Base-by-base conservation (phyloP, 805 yeast genomes). In the Debaryomyces prosopidis region DNA sequence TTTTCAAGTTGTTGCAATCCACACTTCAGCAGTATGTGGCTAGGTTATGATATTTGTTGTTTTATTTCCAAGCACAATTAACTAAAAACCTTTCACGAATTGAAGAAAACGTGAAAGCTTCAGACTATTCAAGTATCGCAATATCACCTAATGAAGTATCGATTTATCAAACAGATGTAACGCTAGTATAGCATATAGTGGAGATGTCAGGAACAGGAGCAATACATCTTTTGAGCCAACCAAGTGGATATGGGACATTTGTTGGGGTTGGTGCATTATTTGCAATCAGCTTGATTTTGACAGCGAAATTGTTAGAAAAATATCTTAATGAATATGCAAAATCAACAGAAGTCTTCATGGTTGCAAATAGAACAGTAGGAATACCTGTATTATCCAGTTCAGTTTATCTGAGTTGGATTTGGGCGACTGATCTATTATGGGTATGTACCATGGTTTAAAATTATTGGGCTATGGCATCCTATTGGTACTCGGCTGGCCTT, bases 191-290 rank as follows among this genome's bases (percentile, higher is more conserved):
- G 5, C 23, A 7, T 23, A 7, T 23, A 10, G 26, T 23, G 9
- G 9, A 23, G n/a, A 38, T 38, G 40, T 32, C 43, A 15, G 33
- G 31, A 20, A 26, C 46, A 23, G 41, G 49, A 27, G 37, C 56
- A 18, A 53, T 57, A 17, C 45, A 46, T 11, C 44, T 58, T 27
- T 47, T 63, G 28, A 46, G 48, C n/a, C 57, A 65, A 50, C 62
- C 56, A 3, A 54, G 60, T 35, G 70, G 68, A 1, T 63, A 62
- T 56, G 68, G 67, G 2, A 51, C 64, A 26, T 51, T 64, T 16
- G 57, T 64, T 17, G 69, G 68, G 3, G 60, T 59, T 3, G 68
- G 69, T 16, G 66, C 60, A 6, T 38, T 59, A 5, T 65, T 64
- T 47, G 68, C 69, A 3, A 45, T 60, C 4, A 62, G 65, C 20